These are phyloP conservation scores for Knoxia roxburghii DNA, from an alignment of 257 asterid genomes.

Conservation along the genomic window DNA sequence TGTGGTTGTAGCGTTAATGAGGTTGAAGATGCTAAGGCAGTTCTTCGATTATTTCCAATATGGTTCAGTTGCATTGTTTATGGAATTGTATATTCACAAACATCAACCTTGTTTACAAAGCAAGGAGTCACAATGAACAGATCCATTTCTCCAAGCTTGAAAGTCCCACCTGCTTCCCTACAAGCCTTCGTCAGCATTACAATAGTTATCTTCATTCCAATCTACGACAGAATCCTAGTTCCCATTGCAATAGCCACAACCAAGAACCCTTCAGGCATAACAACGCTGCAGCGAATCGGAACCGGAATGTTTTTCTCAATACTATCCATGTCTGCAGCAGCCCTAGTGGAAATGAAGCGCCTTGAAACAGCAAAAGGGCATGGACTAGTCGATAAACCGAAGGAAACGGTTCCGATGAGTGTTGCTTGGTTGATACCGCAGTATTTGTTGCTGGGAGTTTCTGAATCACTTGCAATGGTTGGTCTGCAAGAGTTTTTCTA, in stretches of 20 bases:
- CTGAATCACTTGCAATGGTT: neutral
- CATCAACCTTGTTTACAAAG: neutral
- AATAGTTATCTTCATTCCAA: conserved; percentile 14
- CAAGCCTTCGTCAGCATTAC: conserved; percentile 8
- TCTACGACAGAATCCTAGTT: conserved; percentile 22
- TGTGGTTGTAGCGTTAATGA: neutral
- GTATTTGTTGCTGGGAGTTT: neutral
- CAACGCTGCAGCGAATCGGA: conserved; percentile 29
- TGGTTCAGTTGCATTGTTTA: neutral
- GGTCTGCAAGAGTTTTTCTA: neutral
- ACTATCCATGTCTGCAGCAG: conserved; percentile 18
- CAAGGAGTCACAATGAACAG: neutral
- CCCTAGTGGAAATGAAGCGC: conserved; percentile 19
- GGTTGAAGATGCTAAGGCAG: neutral
- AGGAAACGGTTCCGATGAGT: neutral
- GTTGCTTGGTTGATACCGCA: neutral
- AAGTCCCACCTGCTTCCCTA: conserved; percentile 15
- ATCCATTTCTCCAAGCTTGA: neutral
- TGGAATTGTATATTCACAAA: neutral
- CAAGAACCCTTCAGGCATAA: conserved; percentile 25
- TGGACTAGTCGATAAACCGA: neutral
- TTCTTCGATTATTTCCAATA: neutral
- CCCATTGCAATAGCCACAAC: conserved; percentile 20
- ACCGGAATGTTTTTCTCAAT: conserved; percentile 18
- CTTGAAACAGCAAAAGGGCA: neutral